Evolutionary conservation across 2,329 filamentous ascomycete species (phyloP).

Genomic region (Rhynchosporium graminicola): DNA sequence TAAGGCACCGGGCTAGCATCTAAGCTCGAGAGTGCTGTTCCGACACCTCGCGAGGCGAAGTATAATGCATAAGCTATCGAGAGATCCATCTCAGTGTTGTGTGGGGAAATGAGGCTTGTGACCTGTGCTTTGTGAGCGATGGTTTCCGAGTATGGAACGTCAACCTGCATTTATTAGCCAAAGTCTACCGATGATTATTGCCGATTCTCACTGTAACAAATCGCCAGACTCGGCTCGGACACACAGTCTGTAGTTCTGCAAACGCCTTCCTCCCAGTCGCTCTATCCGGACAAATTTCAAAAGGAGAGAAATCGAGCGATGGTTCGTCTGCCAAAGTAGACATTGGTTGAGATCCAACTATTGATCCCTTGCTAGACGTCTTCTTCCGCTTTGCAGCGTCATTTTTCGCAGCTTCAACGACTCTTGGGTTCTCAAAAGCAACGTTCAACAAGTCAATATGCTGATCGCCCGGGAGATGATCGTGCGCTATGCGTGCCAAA

Average conservation of each 20-base stretch:
- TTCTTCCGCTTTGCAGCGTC: constrained; percentile 38
- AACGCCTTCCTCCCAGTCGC: constrained; percentile 81
- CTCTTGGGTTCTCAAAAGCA: constrained; percentile 90
- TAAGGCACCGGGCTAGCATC: constrained; percentile 46
- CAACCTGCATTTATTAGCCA: constrained; percentile 51
- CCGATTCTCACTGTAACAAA: constrained; percentile 65
- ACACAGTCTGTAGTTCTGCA: constrained; percentile 69
- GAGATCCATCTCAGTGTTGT: constrained; percentile 98
- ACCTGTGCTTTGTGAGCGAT: constrained; percentile 68
- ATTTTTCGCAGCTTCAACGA: constrained; percentile 56
- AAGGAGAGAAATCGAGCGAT: constrained; percentile 47
- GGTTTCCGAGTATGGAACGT: constrained; percentile 79
- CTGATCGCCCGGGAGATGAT: constrained; percentile 68
- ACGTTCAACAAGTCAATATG: constrained; percentile 90
- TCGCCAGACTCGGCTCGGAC: constrained; percentile 73
- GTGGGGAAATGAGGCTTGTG: constrained; percentile 79
- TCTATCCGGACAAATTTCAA: constrained; percentile 87
- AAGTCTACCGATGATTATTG: not conserved
- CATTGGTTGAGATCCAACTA: not conserved
- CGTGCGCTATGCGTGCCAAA: constrained; percentile 77
- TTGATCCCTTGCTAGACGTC: constrained; percentile 11
- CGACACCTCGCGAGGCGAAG: constrained; percentile 79
- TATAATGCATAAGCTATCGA: constrained; percentile 94
- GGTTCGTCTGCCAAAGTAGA: not conserved
- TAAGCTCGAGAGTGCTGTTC: constrained; percentile 39